These are phyloP conservation scores for Berkeleyomyces basicola DNA, from an alignment of 2,329 filamentous ascomycete species.

Conservation along the genomic window DNA sequence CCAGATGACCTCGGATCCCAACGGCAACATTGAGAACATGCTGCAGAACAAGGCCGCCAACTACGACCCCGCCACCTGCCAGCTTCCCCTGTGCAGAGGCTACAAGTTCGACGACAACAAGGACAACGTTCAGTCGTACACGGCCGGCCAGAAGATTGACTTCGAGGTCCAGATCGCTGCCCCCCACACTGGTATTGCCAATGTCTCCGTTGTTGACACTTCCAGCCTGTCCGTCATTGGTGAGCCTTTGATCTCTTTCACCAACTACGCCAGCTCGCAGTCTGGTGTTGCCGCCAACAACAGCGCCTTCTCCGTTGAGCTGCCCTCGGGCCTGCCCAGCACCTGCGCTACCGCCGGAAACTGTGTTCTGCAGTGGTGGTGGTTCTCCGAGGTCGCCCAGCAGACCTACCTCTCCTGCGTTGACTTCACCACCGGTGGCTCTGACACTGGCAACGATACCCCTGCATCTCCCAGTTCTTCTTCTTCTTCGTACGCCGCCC, in stretches of 20 bases:
- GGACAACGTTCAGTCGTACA: slow-evolving; percentile 26
- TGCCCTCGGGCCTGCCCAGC: slow-evolving; percentile 19
- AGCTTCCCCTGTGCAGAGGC: slow-evolving; percentile 27
- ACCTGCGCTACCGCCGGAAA: slow-evolving; percentile 20
- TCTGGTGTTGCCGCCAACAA: slow-evolving; percentile 25
- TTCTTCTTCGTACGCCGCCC: background rate
- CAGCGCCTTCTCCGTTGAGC: slow-evolving; percentile 27
- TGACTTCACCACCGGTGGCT: slow-evolving; percentile 19
- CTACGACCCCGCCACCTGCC: slow-evolving; percentile 17
- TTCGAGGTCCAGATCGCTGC: slow-evolving; percentile 27
- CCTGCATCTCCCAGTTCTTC: background rate
- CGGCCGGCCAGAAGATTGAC: slow-evolving; percentile 26
- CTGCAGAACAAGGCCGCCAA: slow-evolving; percentile 16
- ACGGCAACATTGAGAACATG: slow-evolving; percentile 25
- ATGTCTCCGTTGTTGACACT: slow-evolving; percentile 41
- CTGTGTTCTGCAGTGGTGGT: slow-evolving; percentile 31
- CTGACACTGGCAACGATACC: background rate
- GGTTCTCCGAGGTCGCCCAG: slow-evolving; percentile 22
- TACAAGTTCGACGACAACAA: slow-evolving; percentile 30
- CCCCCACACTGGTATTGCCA: slow-evolving; percentile 30
- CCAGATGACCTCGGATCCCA: slow-evolving; percentile 21
- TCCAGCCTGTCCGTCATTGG: slow-evolving; percentile 35
- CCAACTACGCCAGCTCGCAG: slow-evolving; percentile 35
- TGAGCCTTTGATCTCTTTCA: slow-evolving; percentile 35
- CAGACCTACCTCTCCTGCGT: slow-evolving; percentile 27